Base-by-base conservation (phyloP, 345 rosid genomes). In the Iberis pinnata region DNA sequence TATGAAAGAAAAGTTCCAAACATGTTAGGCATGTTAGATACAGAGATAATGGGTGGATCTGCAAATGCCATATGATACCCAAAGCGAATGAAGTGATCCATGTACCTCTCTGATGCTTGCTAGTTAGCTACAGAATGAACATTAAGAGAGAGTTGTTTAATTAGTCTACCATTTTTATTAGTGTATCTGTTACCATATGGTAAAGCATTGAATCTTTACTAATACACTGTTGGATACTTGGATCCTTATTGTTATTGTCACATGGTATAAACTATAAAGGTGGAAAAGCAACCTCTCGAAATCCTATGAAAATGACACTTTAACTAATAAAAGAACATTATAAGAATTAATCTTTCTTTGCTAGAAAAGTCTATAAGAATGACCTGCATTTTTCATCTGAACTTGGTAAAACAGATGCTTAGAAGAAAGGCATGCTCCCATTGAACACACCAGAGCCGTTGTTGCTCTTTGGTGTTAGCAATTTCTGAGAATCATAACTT, bases 371-470 rank as follows among this genome's bases (percentile, higher is more conserved):
- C 84, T 82, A n/a, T 72, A 68, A 53, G n/a, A 71, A 84, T 88
- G 83, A 81, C 79, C 83, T 76, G 86, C 65, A 72, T 42, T 53
- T 70, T 78, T 76, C 80, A 78, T 62, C 58, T 55, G 60, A 67
- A 63, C 66, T 47, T 29, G 56, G 65, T 52, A 58, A 66, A 59
- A 59, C 49, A 59, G 37, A 31, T 61, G 76, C 76, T 93, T 77
- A 93, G 82, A 88, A 93, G 77, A 93, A 93, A 58, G 99, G 87
- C 72, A 95, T 77, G 60, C 97, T 93, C 56, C 99, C 99, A 17
- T 93, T 88, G 62, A 86, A 93, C 80, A 86, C 95, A 14, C 99
- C 94, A 43, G 99, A 76, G 16, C 86, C 76, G 13, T 72, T 81
- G 17, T 71, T 83, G 64, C 65, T 82, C 74, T 86, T 88, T 1